Evolutionary conservation across 371 early-diverging fungal genomes (phyloP).

Genomic region (Saksenaea oblongispora): DNA sequence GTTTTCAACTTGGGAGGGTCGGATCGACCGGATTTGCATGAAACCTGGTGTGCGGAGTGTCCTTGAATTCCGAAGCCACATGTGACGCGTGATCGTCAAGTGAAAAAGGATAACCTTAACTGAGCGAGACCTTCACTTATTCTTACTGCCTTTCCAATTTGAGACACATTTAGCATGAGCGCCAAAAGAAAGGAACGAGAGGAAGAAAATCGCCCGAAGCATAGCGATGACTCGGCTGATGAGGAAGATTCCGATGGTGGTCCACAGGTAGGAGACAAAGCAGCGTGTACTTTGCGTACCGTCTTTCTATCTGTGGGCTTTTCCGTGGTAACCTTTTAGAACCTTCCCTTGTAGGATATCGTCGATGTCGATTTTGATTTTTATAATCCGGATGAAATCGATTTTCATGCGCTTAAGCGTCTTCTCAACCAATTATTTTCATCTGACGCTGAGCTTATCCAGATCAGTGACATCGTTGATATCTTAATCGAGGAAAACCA

Average conservation of each 20-base stretch:
- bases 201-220: neutral
- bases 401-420: slow-evolving; percentile 92
- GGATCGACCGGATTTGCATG: neutral
- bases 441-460: slow-evolving; percentile 76
- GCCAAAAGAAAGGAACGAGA: slow-evolving; percentile 7
- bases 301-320: neutral
- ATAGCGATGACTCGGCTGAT: neutral
- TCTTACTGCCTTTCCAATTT: neutral
- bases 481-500: slow-evolving; percentile 76
- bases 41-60: neutral
- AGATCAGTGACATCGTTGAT: slow-evolving; percentile 81
- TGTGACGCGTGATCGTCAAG: neutral
- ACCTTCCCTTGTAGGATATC: slow-evolving; percentile 52
- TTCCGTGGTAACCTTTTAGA: neutral
- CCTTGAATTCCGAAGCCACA: neutral
- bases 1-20: too few species aligned
- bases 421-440: slow-evolving; percentile 79
- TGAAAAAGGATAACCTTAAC: neutral
- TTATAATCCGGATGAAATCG: slow-evolving; percentile 83
- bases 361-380: slow-evolving; percentile 97
- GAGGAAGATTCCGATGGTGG: slow-evolving; percentile 11
- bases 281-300: neutral
- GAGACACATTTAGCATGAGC: slow-evolving; percentile 6
- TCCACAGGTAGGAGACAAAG: neutral
- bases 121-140: neutral